Evolutionary conservation across 2,329 filamentous ascomycete species (phyloP).

Genomic region (Laburnicola sp.): DNA sequence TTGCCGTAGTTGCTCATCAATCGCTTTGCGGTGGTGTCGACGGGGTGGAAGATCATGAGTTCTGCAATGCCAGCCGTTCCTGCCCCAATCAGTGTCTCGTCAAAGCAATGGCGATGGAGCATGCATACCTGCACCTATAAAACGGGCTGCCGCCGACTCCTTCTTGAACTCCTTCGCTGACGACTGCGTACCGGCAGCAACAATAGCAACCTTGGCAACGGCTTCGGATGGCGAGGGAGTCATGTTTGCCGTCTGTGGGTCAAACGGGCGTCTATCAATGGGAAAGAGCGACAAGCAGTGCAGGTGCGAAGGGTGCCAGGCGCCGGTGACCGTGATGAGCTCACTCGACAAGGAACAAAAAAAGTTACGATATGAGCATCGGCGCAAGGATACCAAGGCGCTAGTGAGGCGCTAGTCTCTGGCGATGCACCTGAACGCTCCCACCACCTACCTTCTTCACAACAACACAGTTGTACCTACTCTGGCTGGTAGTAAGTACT

Average conservation of each 20-base stretch:
- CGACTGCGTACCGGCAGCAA: constrained; percentile 35
- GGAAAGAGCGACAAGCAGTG: constrained; percentile 8
- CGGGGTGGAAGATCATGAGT: constrained; percentile 75
- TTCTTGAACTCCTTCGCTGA: constrained; percentile 69
- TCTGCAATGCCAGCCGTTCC: constrained; percentile 92
- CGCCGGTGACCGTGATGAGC: background rate
- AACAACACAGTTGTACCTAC: too few species aligned
- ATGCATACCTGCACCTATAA: constrained; percentile 86
- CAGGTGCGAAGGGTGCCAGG: background rate
- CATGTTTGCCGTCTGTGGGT: constrained; percentile 20
- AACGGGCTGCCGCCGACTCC: constrained; percentile 85
- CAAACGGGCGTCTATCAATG: background rate
- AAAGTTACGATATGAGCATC: constrained; percentile 12
- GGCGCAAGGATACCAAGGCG: constrained; percentile 9
- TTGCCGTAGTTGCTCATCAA: constrained; percentile 97
- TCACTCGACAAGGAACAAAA: constrained; percentile 4
- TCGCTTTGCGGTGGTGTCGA: constrained; percentile 97
- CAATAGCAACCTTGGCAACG: constrained; percentile 34
- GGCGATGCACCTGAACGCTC: too few species aligned
- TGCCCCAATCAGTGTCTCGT: constrained; percentile 46
- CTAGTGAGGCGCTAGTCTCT: constrained; percentile 1
- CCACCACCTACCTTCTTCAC: too few species aligned
- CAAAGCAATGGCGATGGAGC: too few species aligned
- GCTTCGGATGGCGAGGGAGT: constrained; percentile 35
- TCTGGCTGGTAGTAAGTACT: constrained; percentile 51